phyloP scores from a whole-genome alignment of 2,329 filamentous ascomycete genomes.

The Calonectria pseudoturangicola region DNA sequence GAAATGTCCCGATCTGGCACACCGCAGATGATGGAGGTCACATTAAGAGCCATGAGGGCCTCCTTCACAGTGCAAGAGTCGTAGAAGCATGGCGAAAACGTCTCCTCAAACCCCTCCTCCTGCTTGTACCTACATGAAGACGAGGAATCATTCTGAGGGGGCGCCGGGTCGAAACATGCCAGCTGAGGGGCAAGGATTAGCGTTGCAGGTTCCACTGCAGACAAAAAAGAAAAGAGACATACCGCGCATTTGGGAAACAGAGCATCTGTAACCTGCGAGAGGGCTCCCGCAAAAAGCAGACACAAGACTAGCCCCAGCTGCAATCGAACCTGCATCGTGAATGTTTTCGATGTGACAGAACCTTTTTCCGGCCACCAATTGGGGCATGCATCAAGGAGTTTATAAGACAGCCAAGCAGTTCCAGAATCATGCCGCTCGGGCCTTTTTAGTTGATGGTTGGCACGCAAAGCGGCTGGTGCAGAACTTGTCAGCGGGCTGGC shows the following conservation, averaged over 20 bases:
- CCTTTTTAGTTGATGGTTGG: too few relatives aligned
- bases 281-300: not conserved
- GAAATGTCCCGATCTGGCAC: conserved; percentile 4
- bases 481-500: too few relatives aligned
- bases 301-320: not conserved
- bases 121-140: conserved; percentile 1
- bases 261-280: not conserved
- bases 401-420: not conserved
- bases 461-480: too few relatives aligned
- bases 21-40: conserved; percentile 7
- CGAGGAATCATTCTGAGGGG: not conserved
- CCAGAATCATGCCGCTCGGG: too few relatives aligned
- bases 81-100: conserved; percentile 17
- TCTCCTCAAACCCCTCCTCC: not conserved
- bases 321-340: not conserved
- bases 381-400: not conserved
- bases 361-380: not conserved
- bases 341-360: not conserved
- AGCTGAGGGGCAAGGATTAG: not conserved
- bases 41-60: not conserved
- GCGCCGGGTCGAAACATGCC: not conserved
- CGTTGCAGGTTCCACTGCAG: not conserved
- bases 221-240: not conserved
- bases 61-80: conserved; percentile 1
- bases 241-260: not conserved